Evolutionary conservation across 139 green algal genomes (phyloP), one percentile per base, ranked within the genome.

Genomic region (Chlamydomonas eustigma): DNA sequence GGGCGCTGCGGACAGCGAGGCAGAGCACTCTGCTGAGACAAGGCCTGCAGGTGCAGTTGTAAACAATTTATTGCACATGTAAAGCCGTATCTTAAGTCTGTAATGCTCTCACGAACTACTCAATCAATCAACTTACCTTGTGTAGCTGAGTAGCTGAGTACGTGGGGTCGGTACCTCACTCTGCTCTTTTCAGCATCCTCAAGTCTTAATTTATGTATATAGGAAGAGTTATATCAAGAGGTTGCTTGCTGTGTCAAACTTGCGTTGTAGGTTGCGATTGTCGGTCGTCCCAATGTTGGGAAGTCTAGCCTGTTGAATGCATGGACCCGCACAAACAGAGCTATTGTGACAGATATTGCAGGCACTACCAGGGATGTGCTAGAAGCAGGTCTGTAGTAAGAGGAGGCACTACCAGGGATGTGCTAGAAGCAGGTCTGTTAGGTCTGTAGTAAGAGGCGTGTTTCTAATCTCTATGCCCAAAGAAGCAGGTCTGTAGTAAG

Each of bases 291-390:
- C 28, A 99, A 99, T 72, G 95, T 97, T n/a, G 95, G 95, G 70
- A 99, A 99, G 84, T 94, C 85, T 52, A 94, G 86, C 74, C 82
- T 99, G 74, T 88, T 99, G 2, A 99, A 99, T 65, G 84, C 86
- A 2, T 93, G 91, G 86, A 94, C 81, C 37, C 74, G 86, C 44
- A 93, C 69, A 2, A 88, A 98, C 34, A 69, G 90, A 1, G 94
- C 95, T 4, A 99, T 99, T 37, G 95, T 99, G 4, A 98, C 95
- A 0, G 83, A 92, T 30, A 88, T 98, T 33, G 83, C 95, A 0
- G 95, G 95, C 39, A 99, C 95, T 6, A 99, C 95, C 1, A 84
- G 95, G 2, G 95, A 99, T 82, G 88, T 99, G 52, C 84, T 99
- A 35, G 93, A 98, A 73, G 95, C 44, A 12, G 44, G 44, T 58